Base-by-base conservation (phyloP, 2,329 filamentous ascomycete species). In the Dactylellina parvicollis region DNA sequence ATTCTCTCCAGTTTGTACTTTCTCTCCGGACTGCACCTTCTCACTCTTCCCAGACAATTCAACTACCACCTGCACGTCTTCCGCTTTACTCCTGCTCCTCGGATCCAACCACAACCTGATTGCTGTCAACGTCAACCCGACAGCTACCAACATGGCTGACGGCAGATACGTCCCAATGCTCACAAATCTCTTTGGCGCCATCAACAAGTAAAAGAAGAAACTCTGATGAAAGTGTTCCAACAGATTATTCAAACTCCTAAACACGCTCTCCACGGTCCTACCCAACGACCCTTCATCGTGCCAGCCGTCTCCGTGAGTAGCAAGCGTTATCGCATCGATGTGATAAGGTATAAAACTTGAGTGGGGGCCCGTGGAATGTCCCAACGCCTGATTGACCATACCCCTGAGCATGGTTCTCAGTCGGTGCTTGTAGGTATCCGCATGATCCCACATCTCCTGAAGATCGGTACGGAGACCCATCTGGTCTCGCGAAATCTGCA, bases 271-370 rank as follows among this genome's bases (percentile, higher is more conserved):
- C 3, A 98, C 85, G 0, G 93, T 89, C 61, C 93, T 86, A 4
- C 95, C 95, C 79, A 99, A 88, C 8, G 90, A 91, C 92, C 98
- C 98, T 82, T 98, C 95, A 80, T 99, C 95, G 79, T 98, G 92
- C 92, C 92, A 96, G 30, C 95, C 95, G 42, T 94, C 85, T 0
- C 94, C 94, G 71, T 92, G 90, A 0, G 95, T 92, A 78, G 95
- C 92, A 42, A 99, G 83, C 0, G 95, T 99, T 75, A 99, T 90
- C 1, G 95, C 95, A 80, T 99, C 95, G 74, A 99, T 91, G 78
- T 98, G 95, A 79, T 99, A 99, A 0, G 95, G 92, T 79, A 99
- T 97, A 80, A 99, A 99, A 77, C 90, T 90, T 80, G 92, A 96
- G 80, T 99, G 95, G 1, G 94, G 90, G 3, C 95, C 95, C 3